Base-by-base conservation (phyloP, 768 basidiomycete genomes). In the Russula emetica region DNA sequence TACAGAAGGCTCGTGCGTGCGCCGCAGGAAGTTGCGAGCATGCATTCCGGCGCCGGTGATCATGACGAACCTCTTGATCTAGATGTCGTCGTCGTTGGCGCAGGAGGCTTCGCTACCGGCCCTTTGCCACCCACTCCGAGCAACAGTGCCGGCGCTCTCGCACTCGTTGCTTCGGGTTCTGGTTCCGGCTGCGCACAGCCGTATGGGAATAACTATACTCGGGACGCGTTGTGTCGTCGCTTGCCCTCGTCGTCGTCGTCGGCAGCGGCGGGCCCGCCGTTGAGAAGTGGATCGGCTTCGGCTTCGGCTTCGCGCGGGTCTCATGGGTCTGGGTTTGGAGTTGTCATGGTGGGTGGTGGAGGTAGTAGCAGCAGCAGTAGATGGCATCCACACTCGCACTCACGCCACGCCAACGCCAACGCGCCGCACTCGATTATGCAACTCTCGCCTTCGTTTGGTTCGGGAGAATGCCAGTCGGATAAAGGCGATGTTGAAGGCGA, bases 51-150 rank as follows among this genome's bases (percentile, higher is more conserved):
- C 51, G 64, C 61, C 0, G 64, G 64, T 1, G 64, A 68, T 22
- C 56, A 62, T 61, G 68, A 69, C 9, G 67, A 67, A 13, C 58
- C 58, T 2, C 52, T 67, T 13, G 66, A 67, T 34, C 58, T 32
- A 20, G 67, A 69, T 53, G 66, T 69, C 10, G 54, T 69, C 18
- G 61, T 69, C 52, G 62, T 69, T 28, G 67, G 67, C 20, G 67
- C 67, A 2, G 67, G 67, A 30, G 67, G 67, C 32, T 20, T 69
- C 24, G 67, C 66, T 4, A 53, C 6, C 1, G 55, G 34, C 4
- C 67, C 67, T 26, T 32, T 67, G 9, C 58, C 67, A 28, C 67
- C 66, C 1, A 68, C 67, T 1, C 67, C 67, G 10, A 66, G 58
- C 50, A 65, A 61, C 10, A 66, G 61, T 53, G 58, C 66, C 9